Conservation (phyloP, 2,329 filamentous ascomycete genomes). For the Diplodia seriata region DNA sequence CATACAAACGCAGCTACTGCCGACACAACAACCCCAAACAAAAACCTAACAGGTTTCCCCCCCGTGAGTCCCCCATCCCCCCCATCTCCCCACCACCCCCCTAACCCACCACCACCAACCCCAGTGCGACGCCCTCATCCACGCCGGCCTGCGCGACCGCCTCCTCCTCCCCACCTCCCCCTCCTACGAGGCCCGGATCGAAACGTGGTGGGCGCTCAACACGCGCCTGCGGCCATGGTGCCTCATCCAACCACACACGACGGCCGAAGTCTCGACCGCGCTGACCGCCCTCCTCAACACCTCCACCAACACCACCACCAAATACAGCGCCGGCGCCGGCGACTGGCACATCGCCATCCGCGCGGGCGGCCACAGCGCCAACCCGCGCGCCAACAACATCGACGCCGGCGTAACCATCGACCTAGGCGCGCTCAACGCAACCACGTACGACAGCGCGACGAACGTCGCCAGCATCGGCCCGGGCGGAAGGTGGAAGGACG, state of each 20-base stretch:
- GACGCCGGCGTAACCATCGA: constrained; percentile 42
- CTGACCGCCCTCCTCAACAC: not conserved
- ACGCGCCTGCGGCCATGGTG: not conserved
- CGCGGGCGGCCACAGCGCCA: constrained; percentile 37
- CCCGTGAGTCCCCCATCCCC: not conserved
- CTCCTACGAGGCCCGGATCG: not conserved
- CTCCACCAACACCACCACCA: no score
- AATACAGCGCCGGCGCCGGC: not conserved
- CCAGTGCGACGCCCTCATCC: constrained; percentile 8
- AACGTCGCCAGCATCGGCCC: constrained; percentile 37
- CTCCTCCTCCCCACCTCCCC: not conserved
- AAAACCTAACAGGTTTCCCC: not conserved
- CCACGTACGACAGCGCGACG: constrained; percentile 37
- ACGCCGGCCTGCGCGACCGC: not conserved
- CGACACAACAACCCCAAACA: not conserved
- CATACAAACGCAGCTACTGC: not conserved
- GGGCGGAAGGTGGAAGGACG: constrained; percentile 40
- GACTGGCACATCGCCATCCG: constrained; percentile 16
- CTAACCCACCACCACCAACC: no score
- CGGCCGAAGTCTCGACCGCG: not conserved
- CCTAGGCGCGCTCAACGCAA: constrained; percentile 38
- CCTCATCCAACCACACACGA: not conserved
- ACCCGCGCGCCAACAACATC: constrained; percentile 39
- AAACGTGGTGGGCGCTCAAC: not conserved
- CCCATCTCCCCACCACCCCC: not conserved